Conservation (phyloP, 2,329 filamentous ascomycete genomes). For the Pseudogymnoascus sp. region DNA sequence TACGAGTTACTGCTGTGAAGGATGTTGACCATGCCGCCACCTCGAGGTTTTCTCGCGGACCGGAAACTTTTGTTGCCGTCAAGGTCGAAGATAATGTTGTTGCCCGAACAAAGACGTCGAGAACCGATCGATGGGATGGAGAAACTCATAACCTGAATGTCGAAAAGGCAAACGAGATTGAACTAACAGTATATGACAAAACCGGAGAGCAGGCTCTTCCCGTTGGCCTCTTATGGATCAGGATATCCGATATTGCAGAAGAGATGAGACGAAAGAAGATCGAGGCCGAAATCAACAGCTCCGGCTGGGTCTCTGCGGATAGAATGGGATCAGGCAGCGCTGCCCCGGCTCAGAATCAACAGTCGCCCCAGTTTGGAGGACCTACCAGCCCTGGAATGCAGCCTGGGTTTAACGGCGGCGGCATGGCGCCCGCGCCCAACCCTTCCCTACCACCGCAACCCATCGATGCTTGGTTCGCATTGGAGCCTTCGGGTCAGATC, state of each 20-base stretch:
- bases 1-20: constrained; percentile 80
- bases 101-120: constrained; percentile 74
- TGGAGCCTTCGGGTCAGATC: constrained; percentile 89
- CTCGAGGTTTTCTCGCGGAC: constrained; percentile 75
- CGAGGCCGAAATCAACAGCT: constrained; percentile 87
- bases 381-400: constrained; percentile 31
- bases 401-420: constrained; percentile 19
- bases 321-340: constrained; percentile 65
- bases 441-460: constrained; percentile 36
- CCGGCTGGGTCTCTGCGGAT: constrained; percentile 95
- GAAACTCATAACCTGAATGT: constrained; percentile 89
- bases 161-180: constrained; percentile 97
- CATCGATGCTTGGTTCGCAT: constrained; percentile 93
- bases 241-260: constrained; percentile 94
- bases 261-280: constrained; percentile 97
- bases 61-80: constrained; percentile 90
- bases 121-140: constrained; percentile 84
- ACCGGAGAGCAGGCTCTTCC: constrained; percentile 82
- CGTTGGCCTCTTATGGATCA: constrained; percentile 91
- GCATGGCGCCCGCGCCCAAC: constrained; percentile 26
- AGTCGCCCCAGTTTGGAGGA: constrained; percentile 35
- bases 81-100: constrained; percentile 95
- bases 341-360: constrained; percentile 38
- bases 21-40: constrained; percentile 89
- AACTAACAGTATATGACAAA: constrained; percentile 96